Evolutionary conservation across 164 flowering plant species (phyloP), one percentile per base, ranked within the genome.

Genomic region (Berberis thunbergii): DNA sequence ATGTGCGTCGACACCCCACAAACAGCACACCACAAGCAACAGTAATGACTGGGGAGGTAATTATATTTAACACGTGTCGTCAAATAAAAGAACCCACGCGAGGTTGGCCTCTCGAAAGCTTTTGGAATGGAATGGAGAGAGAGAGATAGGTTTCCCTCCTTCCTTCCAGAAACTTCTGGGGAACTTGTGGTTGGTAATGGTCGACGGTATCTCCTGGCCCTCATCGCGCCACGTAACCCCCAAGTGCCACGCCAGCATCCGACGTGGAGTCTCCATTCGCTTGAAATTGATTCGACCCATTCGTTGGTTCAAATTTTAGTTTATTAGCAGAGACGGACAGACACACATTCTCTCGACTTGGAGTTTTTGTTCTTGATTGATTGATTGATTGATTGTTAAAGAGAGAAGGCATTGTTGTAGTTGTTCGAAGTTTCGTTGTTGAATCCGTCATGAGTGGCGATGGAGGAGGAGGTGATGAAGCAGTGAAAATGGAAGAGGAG

Each of bases 111-210:
- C 26, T 26, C 26, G 26, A 26, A n/a, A n/a, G n/a, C n/a, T n/a
- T n/a, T n/a, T n/a, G n/a, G n/a, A n/a, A n/a, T n/a, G n/a, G n/a
- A n/a, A n/a, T n/a, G n/a, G n/a, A n/a, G n/a, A n/a, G n/a, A n/a
- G n/a, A n/a, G 52, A 6, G 8, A 11, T 0, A 11, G 6, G 52
- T 49, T 49, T 49, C 52, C 6, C 1, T 6, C 6, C 3, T 42
- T 61, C 43, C 79, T 87, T 86, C 97, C 80, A 80, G 97, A 90
- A 90, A 70, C 83, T 84, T 90, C 95, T 13, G n/a, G 62, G 43
- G n/a, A 83, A 84, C 78, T 83, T 81, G 64, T 85, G 92, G 95
- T 78, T 66, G 40, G 59, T 41, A 83, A 62, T 77, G 43, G 56
- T 61, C 68, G 58, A 66, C 8, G 13, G 39, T 59, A 73, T 73